Evolutionary conservation across 495 filamentous ascomycete genomes (phyloP).

Genomic region (Lophiotrema nucula): DNA sequence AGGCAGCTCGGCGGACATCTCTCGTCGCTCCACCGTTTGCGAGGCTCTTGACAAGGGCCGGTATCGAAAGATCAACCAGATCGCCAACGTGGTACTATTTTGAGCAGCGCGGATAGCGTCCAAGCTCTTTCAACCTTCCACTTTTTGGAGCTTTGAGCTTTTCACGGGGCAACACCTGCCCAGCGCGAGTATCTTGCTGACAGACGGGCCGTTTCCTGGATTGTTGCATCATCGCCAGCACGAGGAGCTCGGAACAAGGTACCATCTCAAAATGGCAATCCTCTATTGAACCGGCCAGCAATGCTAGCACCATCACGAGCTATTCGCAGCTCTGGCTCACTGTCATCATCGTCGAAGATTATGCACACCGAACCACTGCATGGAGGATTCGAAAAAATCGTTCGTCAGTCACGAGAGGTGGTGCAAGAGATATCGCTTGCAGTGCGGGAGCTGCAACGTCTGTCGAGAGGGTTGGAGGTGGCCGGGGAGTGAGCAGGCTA

Average conservation of each 20-base stretch:
- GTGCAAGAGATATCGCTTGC: no score
- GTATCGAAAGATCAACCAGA: neutral
- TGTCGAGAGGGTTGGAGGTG: neutral
- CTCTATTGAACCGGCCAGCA: no score
- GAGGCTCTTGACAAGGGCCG: neutral
- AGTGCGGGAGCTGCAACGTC: no score
- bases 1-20: neutral
- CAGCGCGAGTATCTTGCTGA: neutral
- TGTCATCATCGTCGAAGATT: neutral
- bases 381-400: no score
- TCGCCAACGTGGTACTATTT: constrained; percentile 7
- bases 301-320: neutral
- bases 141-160: neutral
- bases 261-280: no score
- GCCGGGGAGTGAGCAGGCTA: neutral
- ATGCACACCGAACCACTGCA: neutral
- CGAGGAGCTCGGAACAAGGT: no score
- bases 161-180: neutral
- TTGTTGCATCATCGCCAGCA: constrained; percentile 2
- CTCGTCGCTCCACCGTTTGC: neutral
- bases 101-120: neutral
- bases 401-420: no score
- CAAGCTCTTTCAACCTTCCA: neutral
- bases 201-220: neutral
- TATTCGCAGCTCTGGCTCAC: neutral